Evolutionary conservation across 352 stramenopile species (phyloP), one percentile per base, ranked within the genome.

Genomic region (Pythium scleroteichum): DNA sequence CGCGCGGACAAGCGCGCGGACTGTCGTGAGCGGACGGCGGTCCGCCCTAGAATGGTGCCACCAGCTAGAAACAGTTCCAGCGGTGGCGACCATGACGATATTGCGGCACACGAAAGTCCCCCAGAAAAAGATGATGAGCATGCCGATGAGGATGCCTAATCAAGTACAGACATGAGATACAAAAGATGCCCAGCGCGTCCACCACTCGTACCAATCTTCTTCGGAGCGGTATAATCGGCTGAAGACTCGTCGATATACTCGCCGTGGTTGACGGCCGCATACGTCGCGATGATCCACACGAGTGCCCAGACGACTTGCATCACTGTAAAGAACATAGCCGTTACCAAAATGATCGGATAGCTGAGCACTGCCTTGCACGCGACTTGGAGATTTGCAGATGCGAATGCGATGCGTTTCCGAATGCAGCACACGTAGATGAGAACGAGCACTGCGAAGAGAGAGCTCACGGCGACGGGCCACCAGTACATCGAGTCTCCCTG

Each of bases 71-170:
- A 97, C 84, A 5, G 80, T 90, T 19, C 89, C 90, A 2, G 87
- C 82, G 0, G 89, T 88, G 22, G 86, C 82, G 17, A 86, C 76
- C 61, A 93, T 88, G 24, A 97, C 66, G 33, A 95, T 78, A 70
- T 97, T 97, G 52, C 66, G 69, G 42, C 76, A 71, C 38, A 94
- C 79, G 24, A 76, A 75, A 33, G 66, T 78, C 2, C 71, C 82
- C 90, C 90, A 98, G 64, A 96, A 82, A 62, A 90, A 96, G 60
- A 97, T 96, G 35, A 85, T 62, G 9, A 90, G 73, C 62, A 95
- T 83, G 40, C 82, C 87, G 6, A 94, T 60, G 55, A 88, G 85
- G 13, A 87, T 73, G 22, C 71, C 73, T 49, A 17, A 38, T 85
- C 85, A 12, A 29, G n/a, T 20, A 40, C 64, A 1, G 57, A 33